Evolutionary conservation across 2,329 filamentous ascomycete genomes (phyloP).

Genomic region (Ophiostoma tasmaniense): DNA sequence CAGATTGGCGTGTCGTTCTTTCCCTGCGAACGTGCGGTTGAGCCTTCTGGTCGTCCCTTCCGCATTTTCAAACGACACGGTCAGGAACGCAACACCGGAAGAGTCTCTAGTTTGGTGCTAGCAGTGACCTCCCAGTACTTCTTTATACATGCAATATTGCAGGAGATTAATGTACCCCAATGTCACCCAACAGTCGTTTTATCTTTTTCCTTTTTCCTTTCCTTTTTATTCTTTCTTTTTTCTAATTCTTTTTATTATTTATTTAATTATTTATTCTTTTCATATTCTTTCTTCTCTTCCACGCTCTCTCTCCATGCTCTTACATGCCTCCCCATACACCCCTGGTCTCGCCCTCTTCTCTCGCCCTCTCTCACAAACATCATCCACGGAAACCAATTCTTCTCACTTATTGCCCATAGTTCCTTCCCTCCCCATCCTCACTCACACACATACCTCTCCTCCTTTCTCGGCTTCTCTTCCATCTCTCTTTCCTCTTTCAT

Average conservation of each 20-base stretch:
- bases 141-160: neutral
- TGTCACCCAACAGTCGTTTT: neutral
- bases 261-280: constrained; percentile 9
- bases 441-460: constrained; percentile 11
- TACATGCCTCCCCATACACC: constrained; percentile 21
- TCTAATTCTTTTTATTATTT: constrained; percentile 5
- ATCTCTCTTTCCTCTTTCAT: constrained; percentile 12
- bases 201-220: neutral
- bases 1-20: neutral
- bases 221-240: constrained; percentile 4
- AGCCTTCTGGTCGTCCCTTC: constrained; percentile 13
- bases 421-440: constrained; percentile 10
- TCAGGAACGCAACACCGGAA: constrained; percentile 11
- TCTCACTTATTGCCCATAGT: constrained; percentile 15
- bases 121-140: neutral
- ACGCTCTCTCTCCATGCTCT: constrained; percentile 16
- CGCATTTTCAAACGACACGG: constrained; percentile 12
- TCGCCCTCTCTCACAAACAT: constrained; percentile 14
- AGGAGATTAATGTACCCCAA: neutral
- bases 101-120: constrained; percentile 10
- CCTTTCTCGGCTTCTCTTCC: constrained; percentile 20
- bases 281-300: constrained; percentile 5
- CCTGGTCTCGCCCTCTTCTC: constrained; percentile 20
- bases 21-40: constrained; percentile 3
- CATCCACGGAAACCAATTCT: constrained; percentile 11